Percentiles rank a stretch among this genome's conserved stretches.
Conservation (phyloP, 768 basidiomycete genomes). For the Calvatia gigantea region DNA sequence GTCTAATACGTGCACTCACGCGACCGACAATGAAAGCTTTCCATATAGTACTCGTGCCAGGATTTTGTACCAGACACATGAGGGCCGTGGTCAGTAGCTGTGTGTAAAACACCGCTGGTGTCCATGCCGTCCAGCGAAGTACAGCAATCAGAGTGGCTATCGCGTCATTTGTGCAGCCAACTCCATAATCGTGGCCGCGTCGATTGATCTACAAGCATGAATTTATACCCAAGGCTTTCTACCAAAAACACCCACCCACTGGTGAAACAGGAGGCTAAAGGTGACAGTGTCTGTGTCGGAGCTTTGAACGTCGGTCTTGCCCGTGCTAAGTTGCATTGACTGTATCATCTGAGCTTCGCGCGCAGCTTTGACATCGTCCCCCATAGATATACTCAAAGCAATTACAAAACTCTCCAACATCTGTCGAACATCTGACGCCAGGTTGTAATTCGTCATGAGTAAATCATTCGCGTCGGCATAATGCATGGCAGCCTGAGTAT, state of each 20-base stretch:
- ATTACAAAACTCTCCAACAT: constrained; percentile 58
- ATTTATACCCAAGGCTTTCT: not conserved
- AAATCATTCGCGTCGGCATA: constrained; percentile 46
- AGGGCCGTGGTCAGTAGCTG: constrained; percentile 65
- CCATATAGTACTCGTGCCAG: constrained; percentile 46
- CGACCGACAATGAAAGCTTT: constrained; percentile 69
- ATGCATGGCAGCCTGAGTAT: constrained; percentile 52
- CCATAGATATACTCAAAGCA: constrained; percentile 56
- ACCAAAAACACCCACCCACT: constrained; percentile 43
- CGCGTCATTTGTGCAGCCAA: constrained; percentile 51
- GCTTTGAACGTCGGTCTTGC: constrained; percentile 54
- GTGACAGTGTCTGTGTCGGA: constrained; percentile 66
- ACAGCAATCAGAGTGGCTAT: constrained; percentile 52
- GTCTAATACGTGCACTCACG: constrained; percentile 36
- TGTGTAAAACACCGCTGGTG: constrained; percentile 60
- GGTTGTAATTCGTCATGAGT: constrained; percentile 47
- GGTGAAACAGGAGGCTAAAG: constrained; percentile 56
- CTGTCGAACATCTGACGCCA: constrained; percentile 50
- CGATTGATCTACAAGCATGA: constrained; percentile 44
- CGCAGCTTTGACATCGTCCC: constrained; percentile 68
- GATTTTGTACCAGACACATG: constrained; percentile 55
- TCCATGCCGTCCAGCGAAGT: constrained; percentile 62
- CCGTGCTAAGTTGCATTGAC: constrained; percentile 51
- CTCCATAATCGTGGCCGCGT: constrained; percentile 58
- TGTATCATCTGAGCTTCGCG: constrained; percentile 73